phyloP scores from a whole-genome alignment of 345 rosid genomes.

The Alliaria petiolata region DNA sequence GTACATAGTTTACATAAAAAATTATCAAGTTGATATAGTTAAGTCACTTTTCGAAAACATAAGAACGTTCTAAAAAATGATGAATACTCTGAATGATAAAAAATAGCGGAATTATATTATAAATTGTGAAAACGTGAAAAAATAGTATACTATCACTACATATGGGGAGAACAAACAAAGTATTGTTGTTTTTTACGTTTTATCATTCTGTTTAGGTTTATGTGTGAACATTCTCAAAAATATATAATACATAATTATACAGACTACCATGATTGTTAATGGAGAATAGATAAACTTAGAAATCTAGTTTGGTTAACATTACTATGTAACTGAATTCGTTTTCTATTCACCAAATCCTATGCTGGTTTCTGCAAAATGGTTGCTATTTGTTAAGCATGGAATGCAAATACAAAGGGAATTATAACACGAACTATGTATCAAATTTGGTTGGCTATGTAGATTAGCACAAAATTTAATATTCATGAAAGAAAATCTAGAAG shows the following conservation, averaged over 20 bases:
- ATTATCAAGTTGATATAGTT: no score
- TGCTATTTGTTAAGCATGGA: neutral
- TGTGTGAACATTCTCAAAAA: neutral
- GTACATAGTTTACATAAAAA: no score
- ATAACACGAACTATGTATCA: neutral
- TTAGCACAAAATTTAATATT: neutral
- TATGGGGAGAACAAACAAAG: no score
- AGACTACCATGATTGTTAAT: neutral
- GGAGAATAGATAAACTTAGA: neutral
- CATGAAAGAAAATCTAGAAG: neutral
- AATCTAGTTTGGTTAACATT: neutral
- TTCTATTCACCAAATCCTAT: neutral
- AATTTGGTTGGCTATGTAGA: neutral
- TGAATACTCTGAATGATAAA: no score
- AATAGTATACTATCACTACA: no score
- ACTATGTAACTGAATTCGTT: neutral
- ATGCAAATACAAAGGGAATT: neutral
- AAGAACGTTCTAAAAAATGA: no score
- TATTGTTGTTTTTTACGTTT: no score
- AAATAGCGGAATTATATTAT: no score
- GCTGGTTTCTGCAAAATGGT: neutral
- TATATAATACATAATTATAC: neutral
- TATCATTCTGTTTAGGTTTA: no score
- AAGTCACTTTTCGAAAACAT: no score
- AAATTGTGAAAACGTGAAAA: no score